Conservation (phyloP, 352 stramenopile genomes). For the Phytophthora brassicae region DNA sequence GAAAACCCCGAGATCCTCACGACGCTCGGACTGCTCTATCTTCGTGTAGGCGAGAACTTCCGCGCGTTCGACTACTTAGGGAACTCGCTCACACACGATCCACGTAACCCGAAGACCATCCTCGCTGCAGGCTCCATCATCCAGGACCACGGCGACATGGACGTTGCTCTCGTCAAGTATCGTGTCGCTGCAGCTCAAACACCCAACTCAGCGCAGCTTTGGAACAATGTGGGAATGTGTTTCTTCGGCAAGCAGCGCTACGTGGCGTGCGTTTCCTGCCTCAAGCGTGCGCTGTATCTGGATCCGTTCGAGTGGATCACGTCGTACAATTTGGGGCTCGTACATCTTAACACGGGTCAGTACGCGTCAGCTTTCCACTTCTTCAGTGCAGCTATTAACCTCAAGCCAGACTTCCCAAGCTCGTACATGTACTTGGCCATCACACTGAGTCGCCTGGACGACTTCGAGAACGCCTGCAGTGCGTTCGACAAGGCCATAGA, state of each 20-base stretch:
- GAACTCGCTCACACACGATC: slow-evolving; percentile 92
- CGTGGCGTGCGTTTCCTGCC: slow-evolving; percentile 86
- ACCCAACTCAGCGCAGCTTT: slow-evolving; percentile 92
- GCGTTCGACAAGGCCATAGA: slow-evolving; percentile 93
- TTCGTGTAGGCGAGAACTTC: slow-evolving; percentile 90
- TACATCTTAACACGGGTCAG: slow-evolving; percentile 92
- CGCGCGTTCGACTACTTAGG: slow-evolving; percentile 94
- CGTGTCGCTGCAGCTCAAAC: slow-evolving; percentile 90
- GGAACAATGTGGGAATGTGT: slow-evolving; percentile 96
- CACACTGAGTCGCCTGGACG: slow-evolving; percentile 86
- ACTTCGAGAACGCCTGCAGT: slow-evolving; percentile 92
- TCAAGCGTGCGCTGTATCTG: slow-evolving; percentile 92
- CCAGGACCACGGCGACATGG: slow-evolving; percentile 93
- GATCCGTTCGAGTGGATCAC: slow-evolving; percentile 96
- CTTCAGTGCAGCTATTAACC: slow-evolving; percentile 88
- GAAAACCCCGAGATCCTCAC: slow-evolving; percentile 93
- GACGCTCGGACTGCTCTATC: slow-evolving; percentile 89
- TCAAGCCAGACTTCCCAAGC: slow-evolving; percentile 86
- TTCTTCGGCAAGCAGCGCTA: slow-evolving; percentile 93
- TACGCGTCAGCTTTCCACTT: slow-evolving; percentile 94
- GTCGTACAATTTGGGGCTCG: slow-evolving; percentile 93
- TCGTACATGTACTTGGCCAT: slow-evolving; percentile 95
- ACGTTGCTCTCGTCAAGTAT: slow-evolving; percentile 95
- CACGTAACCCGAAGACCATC: slow-evolving; percentile 90
- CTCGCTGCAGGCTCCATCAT: slow-evolving; percentile 92